Evolutionary conservation across 2,329 filamentous ascomycete genomes (phyloP).

Genomic region (Botrytis pseudocinerea): DNA sequence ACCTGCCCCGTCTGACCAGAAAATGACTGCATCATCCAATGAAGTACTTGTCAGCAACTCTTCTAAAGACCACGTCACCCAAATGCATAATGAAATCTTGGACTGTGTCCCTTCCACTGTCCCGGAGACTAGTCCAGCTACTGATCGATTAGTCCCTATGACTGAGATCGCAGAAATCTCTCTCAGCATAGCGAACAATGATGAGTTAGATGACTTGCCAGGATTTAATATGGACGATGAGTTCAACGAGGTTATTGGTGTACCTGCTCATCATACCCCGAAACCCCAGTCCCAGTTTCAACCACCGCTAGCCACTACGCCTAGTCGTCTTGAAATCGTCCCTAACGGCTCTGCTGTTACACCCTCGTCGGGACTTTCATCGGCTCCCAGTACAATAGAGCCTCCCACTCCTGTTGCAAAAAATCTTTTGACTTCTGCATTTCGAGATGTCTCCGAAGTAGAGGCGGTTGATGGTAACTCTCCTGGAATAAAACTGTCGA

Average conservation of each 20-base stretch:
- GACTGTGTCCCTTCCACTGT: constrained; percentile 30
- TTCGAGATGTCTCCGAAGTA: neutral
- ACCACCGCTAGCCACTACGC: neutral
- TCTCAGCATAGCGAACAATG: constrained; percentile 27
- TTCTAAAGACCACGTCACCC: constrained; percentile 19
- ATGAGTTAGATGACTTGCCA: constrained; percentile 31
- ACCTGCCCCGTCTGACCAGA: neutral
- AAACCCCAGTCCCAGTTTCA: constrained; percentile 5
- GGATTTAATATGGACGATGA: constrained; percentile 38
- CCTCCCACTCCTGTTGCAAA: constrained; percentile 6
- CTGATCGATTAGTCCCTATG: constrained; percentile 31
- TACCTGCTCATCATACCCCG: neutral
- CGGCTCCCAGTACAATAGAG: constrained; percentile 14
- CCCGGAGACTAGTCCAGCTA: constrained; percentile 40
- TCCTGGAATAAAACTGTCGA: neutral
- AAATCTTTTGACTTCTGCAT: neutral
- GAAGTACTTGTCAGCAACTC: constrained; percentile 24
- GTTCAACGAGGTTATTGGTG: constrained; percentile 30
- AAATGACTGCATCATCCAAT: constrained; percentile 28
- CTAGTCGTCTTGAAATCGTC: neutral
- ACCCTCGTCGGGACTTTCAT: constrained; percentile 17
- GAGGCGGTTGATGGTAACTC: neutral
- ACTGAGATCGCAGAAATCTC: constrained; percentile 36
- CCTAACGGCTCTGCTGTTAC: neutral
- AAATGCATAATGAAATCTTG: constrained; percentile 20